Conservation (phyloP, 208 protist genomes). For the Blechomonas ayalai region DNA sequence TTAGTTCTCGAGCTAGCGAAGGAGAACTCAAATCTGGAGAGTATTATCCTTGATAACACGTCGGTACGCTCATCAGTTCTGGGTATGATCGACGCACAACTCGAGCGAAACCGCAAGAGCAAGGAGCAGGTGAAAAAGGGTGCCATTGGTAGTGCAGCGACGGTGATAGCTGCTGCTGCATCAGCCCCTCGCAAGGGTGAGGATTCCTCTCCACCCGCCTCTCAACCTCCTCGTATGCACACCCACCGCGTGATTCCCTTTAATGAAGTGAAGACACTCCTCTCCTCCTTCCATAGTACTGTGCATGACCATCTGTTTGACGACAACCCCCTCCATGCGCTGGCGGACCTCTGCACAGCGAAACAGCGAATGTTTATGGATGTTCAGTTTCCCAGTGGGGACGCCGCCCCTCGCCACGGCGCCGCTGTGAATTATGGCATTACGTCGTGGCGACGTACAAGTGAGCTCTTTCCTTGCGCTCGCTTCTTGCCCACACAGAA, state of each 20-base stretch:
- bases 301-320: constrained; percentile 62
- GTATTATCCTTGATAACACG: constrained; percentile 59
- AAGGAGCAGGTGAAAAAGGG: constrained; percentile 1
- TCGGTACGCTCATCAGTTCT: constrained; percentile 38
- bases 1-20: constrained; percentile 63
- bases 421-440: constrained; percentile 40
- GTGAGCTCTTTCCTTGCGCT: constrained; percentile 46
- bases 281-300: constrained; percentile 17
- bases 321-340: constrained; percentile 34
- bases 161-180: background rate
- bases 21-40: constrained; percentile 47
- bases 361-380: constrained; percentile 59
- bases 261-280: constrained; percentile 24
- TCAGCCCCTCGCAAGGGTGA: no score
- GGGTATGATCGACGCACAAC: constrained; percentile 39
- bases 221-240: background rate
- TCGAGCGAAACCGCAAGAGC: constrained; percentile 33
- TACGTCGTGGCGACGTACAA: constrained; percentile 45
- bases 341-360: constrained; percentile 34
- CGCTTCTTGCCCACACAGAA: constrained; percentile 28
- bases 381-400: constrained; percentile 53
- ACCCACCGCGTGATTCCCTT: constrained; percentile 8
- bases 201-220: no score
- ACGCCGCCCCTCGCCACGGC: constrained; percentile 23
- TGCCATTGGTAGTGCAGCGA: background rate